Conservation (phyloP, 805 yeast species). For the Lipomyces mesembrius region DNA sequence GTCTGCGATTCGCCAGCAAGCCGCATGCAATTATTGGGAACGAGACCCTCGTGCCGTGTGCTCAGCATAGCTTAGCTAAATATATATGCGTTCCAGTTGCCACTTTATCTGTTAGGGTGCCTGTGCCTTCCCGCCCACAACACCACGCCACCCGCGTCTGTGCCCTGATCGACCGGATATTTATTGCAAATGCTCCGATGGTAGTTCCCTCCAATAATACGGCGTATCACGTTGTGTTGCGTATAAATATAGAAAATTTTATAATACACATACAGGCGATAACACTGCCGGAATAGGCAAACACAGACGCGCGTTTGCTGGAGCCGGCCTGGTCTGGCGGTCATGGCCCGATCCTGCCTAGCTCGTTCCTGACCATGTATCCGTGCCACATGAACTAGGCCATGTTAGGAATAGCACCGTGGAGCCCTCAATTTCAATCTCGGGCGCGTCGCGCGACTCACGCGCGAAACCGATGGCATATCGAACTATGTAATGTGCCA, state of each 20-base stretch:
- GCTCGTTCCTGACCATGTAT: background rate
- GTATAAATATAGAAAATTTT: too few species aligned
- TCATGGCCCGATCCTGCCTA: background rate
- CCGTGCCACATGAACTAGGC: background rate
- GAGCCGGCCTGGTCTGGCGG: background rate
- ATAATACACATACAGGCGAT: too few species aligned
- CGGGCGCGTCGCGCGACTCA: constrained; percentile 5
- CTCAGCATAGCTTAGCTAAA: too few species aligned
- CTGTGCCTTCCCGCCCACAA: too few species aligned
- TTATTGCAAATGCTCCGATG: background rate
- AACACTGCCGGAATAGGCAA: background rate
- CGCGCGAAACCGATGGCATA: background rate
- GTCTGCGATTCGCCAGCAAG: too few species aligned
- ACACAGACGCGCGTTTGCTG: background rate
- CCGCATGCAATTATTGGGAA: too few species aligned
- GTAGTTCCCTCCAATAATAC: too few species aligned
- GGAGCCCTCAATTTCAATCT: background rate
- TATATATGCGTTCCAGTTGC: background rate
- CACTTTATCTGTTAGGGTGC: background rate
- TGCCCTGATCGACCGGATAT: background rate
- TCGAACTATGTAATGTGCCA: background rate
- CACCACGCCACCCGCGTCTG: background rate
- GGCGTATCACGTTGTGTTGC: too few species aligned
- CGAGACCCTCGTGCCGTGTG: too few species aligned
- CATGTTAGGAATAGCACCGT: background rate